Evolutionary conservation across 352 stramenopile species (phyloP).

Genomic region (Globisporangium polare): DNA sequence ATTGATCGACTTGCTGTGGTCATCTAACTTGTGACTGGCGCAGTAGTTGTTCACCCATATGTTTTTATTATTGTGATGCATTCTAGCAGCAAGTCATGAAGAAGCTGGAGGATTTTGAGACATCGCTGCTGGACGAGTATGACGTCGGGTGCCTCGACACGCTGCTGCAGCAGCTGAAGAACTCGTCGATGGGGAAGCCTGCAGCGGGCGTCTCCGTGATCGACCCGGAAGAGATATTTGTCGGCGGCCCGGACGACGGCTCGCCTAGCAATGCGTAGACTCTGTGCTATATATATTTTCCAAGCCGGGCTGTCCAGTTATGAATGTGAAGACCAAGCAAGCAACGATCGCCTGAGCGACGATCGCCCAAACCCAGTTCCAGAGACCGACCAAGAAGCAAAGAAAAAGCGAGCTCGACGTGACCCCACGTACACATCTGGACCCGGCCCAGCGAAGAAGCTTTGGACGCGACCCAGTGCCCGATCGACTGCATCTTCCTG

Average conservation of each 20-base stretch:
- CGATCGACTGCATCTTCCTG: slow-evolving; percentile 19
- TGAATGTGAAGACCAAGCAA: slow-evolving; percentile 2
- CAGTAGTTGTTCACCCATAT: slow-evolving; percentile 20
- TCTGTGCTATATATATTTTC: background rate
- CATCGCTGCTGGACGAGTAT: slow-evolving; percentile 84
- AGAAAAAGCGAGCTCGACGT: slow-evolving; percentile 11
- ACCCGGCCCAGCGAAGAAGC: slow-evolving; percentile 3
- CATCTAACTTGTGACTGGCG: background rate
- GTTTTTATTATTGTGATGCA: slow-evolving; percentile 12
- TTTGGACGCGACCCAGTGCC: background rate
- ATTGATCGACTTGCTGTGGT: slow-evolving; percentile 13
- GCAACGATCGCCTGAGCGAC: background rate
- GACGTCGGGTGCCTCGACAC: slow-evolving; percentile 81
- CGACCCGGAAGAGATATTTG: slow-evolving; percentile 59
- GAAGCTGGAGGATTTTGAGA: slow-evolving; percentile 86
- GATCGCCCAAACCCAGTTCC: background rate
- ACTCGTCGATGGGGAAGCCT: slow-evolving; percentile 36
- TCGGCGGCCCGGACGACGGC: slow-evolving; percentile 36
- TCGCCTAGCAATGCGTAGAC: slow-evolving; percentile 33
- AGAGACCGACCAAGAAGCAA: background rate
- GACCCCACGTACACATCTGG: slow-evolving; percentile 17
- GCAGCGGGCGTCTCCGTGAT: slow-evolving; percentile 28
- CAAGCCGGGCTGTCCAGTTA: slow-evolving; percentile 4
- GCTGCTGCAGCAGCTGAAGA: slow-evolving; percentile 77
- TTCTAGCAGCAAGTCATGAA: slow-evolving; percentile 83